These are phyloP conservation scores for Daedaleopsis nitida DNA, from an alignment of 768 basidiomycete genomes.

Conservation along the genomic window DNA sequence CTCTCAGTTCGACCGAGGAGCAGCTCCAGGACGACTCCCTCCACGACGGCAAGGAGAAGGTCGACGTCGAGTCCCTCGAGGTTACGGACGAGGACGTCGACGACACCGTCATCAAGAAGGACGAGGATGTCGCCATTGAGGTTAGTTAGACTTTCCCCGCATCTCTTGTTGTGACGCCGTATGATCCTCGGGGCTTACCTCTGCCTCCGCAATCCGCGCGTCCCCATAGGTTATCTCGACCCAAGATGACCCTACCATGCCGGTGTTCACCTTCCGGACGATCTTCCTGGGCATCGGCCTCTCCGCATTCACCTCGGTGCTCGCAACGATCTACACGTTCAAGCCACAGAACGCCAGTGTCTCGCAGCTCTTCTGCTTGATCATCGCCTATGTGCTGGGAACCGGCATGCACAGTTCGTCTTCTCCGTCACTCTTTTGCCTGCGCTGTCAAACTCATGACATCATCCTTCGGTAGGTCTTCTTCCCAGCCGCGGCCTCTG, in stretches of 20 bases:
- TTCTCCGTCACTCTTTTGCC: constrained; percentile 25
- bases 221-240: constrained; percentile 45
- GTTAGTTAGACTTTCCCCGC: constrained; percentile 23
- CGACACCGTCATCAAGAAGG: constrained; percentile 38
- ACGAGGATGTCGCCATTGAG: constrained; percentile 47
- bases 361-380: constrained; percentile 56
- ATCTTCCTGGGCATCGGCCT: constrained; percentile 51
- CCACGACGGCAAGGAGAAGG: constrained; percentile 15
- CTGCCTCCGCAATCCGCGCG: neutral
- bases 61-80: constrained; percentile 18
- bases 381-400: constrained; percentile 57
- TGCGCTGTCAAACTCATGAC: neutral
- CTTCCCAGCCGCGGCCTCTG: constrained; percentile 49
- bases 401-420: constrained; percentile 48
- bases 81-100: constrained; percentile 22
- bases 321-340: constrained; percentile 39
- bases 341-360: constrained; percentile 49
- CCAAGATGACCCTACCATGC: constrained; percentile 50
- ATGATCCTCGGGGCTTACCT: neutral
- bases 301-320: constrained; percentile 48
- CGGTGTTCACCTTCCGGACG: constrained; percentile 50
- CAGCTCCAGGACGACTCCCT: constrained; percentile 4
- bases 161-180: neutral
- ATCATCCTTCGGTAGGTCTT: constrained; percentile 34
- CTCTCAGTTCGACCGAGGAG: constrained; percentile 19